phyloP scores from a whole-genome alignment of 2,329 filamentous ascomycete genomes.

The Orbilia quercus region DNA sequence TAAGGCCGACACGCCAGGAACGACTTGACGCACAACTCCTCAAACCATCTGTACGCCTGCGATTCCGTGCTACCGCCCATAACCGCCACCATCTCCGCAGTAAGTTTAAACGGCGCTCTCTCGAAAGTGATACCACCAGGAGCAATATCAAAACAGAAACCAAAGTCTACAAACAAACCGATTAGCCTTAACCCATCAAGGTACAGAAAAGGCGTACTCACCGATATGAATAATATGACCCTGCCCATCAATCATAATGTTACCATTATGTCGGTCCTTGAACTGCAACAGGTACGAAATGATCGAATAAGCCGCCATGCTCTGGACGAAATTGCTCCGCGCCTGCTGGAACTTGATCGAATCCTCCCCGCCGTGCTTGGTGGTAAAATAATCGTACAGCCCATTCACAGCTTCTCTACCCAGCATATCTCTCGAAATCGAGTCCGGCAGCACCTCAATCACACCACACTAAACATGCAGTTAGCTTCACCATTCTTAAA shows the following conservation, averaged over 20 bases:
- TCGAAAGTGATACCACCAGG: conserved; percentile 98
- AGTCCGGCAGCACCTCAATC: conserved; percentile 97
- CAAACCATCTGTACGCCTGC: conserved; percentile 93
- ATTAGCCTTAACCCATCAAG: conserved; percentile 7
- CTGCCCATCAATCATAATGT: conserved; percentile 98
- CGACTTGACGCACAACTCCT: conserved; percentile 93
- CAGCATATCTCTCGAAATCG: conserved; percentile 97
- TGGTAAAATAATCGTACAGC: conserved; percentile 97
- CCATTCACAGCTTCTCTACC: conserved; percentile 98
- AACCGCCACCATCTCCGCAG: conserved; percentile 96
- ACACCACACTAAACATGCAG: conserved; percentile 76
- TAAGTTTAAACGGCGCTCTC: conserved; percentile 97
- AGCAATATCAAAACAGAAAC: conserved; percentile 99
- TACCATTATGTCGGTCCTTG: conserved; percentile 99
- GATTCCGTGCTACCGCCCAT: conserved; percentile 90
- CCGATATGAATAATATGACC: conserved; percentile 95
- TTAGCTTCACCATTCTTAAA: conserved; percentile 1
- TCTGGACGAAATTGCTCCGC: conserved; percentile 92
- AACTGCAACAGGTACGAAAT: conserved; percentile 97
- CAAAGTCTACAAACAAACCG: conserved; percentile 74
- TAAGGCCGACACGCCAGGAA: conserved; percentile 90
- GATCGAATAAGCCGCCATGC: conserved; percentile 97
- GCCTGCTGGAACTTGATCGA: conserved; percentile 88
- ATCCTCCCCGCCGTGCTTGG: conserved; percentile 96
- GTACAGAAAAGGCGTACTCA: conserved; percentile 45